phyloP scores from a whole-genome alignment of 2,329 filamentous ascomycete species.

The Colletotrichum abscissum region DNA sequence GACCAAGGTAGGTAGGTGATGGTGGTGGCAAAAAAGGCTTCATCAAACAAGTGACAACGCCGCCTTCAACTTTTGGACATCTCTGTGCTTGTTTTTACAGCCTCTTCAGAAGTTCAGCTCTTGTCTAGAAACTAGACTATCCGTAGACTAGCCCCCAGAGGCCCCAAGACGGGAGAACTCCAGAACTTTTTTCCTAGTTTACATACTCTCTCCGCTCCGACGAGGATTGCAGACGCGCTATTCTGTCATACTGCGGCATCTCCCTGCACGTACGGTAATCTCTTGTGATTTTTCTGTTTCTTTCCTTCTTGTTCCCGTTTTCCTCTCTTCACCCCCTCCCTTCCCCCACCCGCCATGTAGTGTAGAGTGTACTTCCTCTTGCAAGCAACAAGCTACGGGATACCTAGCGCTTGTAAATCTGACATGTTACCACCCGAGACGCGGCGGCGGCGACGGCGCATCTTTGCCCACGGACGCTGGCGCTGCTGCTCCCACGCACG shows the following conservation, averaged over 20 bases:
- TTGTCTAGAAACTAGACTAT: too few relatives aligned
- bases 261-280: constrained; percentile 18
- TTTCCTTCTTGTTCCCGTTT: constrained; percentile 2
- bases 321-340: background rate
- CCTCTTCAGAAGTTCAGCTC: background rate
- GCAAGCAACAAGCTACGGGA: background rate
- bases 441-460: constrained; percentile 25
- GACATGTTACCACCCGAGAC: constrained; percentile 33
- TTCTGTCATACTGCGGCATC: constrained; percentile 30
- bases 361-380: too few relatives aligned
- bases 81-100: background rate
- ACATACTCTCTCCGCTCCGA: background rate
- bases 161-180: background rate
- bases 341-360: background rate
- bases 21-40: background rate
- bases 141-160: too few relatives aligned
- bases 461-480: constrained; percentile 28
- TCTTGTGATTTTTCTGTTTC: background rate
- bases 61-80: background rate
- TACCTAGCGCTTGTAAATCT: constrained; percentile 28
- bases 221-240: constrained; percentile 12
- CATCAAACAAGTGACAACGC: too few relatives aligned
- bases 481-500: constrained; percentile 1
- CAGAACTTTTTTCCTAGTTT: background rate
- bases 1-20: too few relatives aligned